These are phyloP conservation scores for Trametes hirsuta DNA, from an alignment of 1,284 basidiomycete species.

Conservation along the genomic window DNA sequence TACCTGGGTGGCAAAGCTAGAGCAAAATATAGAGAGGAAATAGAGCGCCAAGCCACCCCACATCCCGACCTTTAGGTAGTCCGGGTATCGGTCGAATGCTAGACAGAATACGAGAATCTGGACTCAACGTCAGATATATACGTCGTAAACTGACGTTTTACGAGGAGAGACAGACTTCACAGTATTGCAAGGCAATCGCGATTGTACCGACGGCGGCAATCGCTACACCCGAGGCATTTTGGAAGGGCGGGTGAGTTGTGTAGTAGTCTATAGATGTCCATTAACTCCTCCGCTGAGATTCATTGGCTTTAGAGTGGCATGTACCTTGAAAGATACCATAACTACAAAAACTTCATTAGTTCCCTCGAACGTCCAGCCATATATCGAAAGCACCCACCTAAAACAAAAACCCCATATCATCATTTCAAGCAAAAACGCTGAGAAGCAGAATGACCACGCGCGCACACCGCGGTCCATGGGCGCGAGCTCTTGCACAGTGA, in stretches of 20 bases:
- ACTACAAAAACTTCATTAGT: slow-evolving; percentile 3
- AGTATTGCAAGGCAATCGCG: slow-evolving; percentile 29
- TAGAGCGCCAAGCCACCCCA: slow-evolving; percentile 28
- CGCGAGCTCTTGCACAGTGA: slow-evolving; percentile 21
- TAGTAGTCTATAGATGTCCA: slow-evolving; percentile 22
- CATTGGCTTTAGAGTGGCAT: neutral
- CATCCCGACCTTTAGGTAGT: slow-evolving; percentile 27
- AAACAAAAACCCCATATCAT: slow-evolving; percentile 41
- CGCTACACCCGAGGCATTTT: slow-evolving; percentile 21
- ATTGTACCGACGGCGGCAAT: slow-evolving; percentile 29
- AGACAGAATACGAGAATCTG: slow-evolving; percentile 29
- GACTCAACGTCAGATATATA: neutral
- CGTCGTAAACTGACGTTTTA: too few species aligned
- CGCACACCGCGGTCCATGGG: slow-evolving; percentile 18
- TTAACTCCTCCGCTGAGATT: slow-evolving; percentile 16
- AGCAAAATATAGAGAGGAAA: slow-evolving; percentile 27
- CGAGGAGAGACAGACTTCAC: slow-evolving; percentile 13
- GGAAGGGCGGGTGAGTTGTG: slow-evolving; percentile 27
- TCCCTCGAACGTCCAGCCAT: neutral
- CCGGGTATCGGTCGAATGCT: slow-evolving; percentile 31
- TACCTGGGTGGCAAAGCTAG: slow-evolving; percentile 32
- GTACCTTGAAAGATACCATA: slow-evolving; percentile 31
- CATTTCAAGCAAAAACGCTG: slow-evolving; percentile 34
- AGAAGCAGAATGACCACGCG: slow-evolving; percentile 24
- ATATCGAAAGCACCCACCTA: slow-evolving; percentile 5